Base-by-base conservation (phyloP, 2,329 filamentous ascomycete genomes). In the Zymoseptoria passerinii region DNA sequence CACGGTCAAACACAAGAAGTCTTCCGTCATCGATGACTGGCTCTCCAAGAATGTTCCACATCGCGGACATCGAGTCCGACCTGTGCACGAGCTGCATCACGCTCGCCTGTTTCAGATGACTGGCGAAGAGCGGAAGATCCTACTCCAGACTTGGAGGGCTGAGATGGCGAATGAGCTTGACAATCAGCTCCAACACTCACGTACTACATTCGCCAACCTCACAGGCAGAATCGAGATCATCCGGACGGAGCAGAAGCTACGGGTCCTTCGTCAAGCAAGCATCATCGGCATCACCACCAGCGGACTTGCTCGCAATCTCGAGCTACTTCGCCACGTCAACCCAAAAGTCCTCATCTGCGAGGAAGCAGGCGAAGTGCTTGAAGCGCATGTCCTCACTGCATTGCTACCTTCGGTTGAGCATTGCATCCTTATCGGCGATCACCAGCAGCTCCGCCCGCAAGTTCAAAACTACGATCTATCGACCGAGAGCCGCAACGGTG, bases 321-420 rank as follows among this genome's bases (percentile, higher is more conserved):
- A 75, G 0, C 62, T 81, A 1, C 72, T 88, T 66, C 87, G 28
- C 66, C 87, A 3, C 83, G 81, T 67, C 9, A 48, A 18, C 2
- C 64, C 68, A 1, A 68, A 68, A 8, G 61, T 70, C 18, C 40
- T 70, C 1, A 28, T 70, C 0, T 61, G 67, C 35, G 86, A 89
- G 67, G 86, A 89, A 65, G 86, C 86, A 1, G 86, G 81, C 0
- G 85, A 89, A 61, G 82, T 89, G 0, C 74, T 88, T 29, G 86
- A 89, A 67, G 76, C 82, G 0, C 84, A 88, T 59, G 73, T 82
- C 2, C 67, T 88, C 1, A 82, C 82, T 0, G 78, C 84, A 0
- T 68, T 88, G 3, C 72, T 86, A 0, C 83, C 84, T 0, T 78
- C 78, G 0, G 68, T 86, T 0, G 78, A 88, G 67, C 85, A 89